phyloP scores from a whole-genome alignment of 1,284 basidiomycete genomes.

The Boletus smithii region DNA sequence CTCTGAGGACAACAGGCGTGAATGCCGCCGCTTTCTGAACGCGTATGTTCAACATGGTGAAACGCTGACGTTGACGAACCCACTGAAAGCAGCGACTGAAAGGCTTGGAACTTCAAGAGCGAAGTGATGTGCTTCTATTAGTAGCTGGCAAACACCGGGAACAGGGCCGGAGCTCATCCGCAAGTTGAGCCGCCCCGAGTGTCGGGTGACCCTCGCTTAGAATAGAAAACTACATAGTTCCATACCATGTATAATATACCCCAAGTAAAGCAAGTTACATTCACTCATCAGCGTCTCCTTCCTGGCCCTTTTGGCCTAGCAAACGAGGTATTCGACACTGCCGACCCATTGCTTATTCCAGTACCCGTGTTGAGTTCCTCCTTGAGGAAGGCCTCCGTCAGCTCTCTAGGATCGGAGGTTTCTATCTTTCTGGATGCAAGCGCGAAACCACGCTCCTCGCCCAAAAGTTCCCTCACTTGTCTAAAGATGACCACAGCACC shows the following conservation, averaged over 20 bases:
- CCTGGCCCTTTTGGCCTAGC: slow-evolving; percentile 59
- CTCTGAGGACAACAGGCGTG: slow-evolving; percentile 13
- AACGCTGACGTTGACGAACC: not conserved
- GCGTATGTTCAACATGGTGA: slow-evolving; percentile 22
- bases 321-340: slow-evolving; percentile 45
- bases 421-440: slow-evolving; percentile 67
- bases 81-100: not conserved
- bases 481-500: slow-evolving; percentile 57
- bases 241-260: not conserved
- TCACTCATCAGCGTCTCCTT: slow-evolving; percentile 35
- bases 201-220: slow-evolving; percentile 4
- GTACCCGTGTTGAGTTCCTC: slow-evolving; percentile 48
- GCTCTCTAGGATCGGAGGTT: slow-evolving; percentile 74
- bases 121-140: not conserved
- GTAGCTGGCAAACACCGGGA: not conserved
- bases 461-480: slow-evolving; percentile 52
- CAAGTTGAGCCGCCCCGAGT: too few species aligned
- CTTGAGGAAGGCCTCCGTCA: slow-evolving; percentile 62
- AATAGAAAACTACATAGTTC: not conserved
- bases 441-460: slow-evolving; percentile 38
- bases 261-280: not conserved
- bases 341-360: slow-evolving; percentile 10
- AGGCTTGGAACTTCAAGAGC: not conserved
- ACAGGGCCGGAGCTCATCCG: not conserved
- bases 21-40: slow-evolving; percentile 14